A percentile compares a stretch with the other conserved stretches of the same genome.
phyloP scores from a whole-genome alignment of 179 eudicot species.

The Silene coronaria region DNA sequence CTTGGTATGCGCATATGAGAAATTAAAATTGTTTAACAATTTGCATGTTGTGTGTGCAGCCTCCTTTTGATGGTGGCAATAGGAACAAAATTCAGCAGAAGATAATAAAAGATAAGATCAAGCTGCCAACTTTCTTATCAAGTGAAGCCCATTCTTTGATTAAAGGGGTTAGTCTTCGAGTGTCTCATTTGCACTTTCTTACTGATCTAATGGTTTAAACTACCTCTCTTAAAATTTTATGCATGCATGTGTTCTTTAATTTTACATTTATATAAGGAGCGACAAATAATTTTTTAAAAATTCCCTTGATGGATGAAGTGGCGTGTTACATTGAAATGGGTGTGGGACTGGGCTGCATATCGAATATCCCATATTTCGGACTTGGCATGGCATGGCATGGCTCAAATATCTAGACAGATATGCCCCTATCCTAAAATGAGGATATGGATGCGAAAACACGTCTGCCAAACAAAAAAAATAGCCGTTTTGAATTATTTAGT shows the following conservation, averaged over 20 bases:
- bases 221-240: not conserved
- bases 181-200: not conserved
- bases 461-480: not conserved
- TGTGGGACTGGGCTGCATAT: not conserved
- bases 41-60: conserved; percentile 41
- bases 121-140: conserved; percentile 66
- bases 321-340: not conserved
- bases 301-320: not conserved
- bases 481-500: not conserved
- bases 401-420: not conserved
- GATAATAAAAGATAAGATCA: conserved; percentile 73
- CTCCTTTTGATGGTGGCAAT: conserved; percentile 75
- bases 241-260: not conserved
- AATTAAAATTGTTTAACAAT: not conserved
- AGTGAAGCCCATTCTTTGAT: conserved; percentile 83
- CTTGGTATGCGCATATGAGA: not conserved
- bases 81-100: conserved; percentile 66
- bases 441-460: not conserved
- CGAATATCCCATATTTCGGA: not conserved
- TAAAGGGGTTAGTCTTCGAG: conserved; percentile 51
- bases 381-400: not conserved
- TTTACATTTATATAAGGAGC: not conserved
- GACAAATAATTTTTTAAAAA: not conserved
- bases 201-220: not conserved
- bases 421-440: not conserved